Base-by-base conservation (phyloP, 352 stramenopile genomes). In the Phytopythium litorale region DNA sequence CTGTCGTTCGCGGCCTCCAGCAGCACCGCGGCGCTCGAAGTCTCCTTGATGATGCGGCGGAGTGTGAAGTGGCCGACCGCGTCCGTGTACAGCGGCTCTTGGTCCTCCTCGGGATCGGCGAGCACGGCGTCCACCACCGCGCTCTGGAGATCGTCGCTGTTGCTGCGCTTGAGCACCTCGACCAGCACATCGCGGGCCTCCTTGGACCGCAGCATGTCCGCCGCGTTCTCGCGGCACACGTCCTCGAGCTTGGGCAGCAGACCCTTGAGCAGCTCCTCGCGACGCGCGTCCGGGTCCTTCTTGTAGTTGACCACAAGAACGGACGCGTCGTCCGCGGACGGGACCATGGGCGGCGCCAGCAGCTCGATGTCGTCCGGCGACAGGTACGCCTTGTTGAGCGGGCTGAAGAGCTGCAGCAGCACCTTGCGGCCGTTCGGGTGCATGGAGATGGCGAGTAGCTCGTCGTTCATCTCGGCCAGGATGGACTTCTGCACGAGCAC, bases 401-500 rank as follows among this genome's bases (percentile, higher is more conserved):
- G 85, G 50, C 75, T 91, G 21, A 94, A 63, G 38, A 96, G 63
- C 60, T 96, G 85, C 52, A 96, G 67, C 37, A 96, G 60, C 63
- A 93, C 68, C 63, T 96, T 96, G 60, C 78, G 75, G 65, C 85
- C 87, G 23, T 74, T 89, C 8, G 80, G 59, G 71, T 94, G 85
- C 72, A 87, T 80, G 13, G 81, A 79, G 19, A 96, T 70, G 13
- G 78, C 68, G 25, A 91, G 75, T 43, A 92, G 73, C 49, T 92
- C 70, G 64, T 89, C 80, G 55, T 91, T 92, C 37, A 96, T 60
- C 62, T 96, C 87, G 1, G 77, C 68, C 33, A 97, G 79, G 50
- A 97, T 77, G 19, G 84, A 89, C 70, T 97, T 97, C 59, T 97
- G 89, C 55, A 96, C 89, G 8, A 94, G 75, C 56, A 97, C 85